Conservation (phyloP, 2,329 filamentous ascomycete genomes). For the Fusarium decemcellulare region DNA sequence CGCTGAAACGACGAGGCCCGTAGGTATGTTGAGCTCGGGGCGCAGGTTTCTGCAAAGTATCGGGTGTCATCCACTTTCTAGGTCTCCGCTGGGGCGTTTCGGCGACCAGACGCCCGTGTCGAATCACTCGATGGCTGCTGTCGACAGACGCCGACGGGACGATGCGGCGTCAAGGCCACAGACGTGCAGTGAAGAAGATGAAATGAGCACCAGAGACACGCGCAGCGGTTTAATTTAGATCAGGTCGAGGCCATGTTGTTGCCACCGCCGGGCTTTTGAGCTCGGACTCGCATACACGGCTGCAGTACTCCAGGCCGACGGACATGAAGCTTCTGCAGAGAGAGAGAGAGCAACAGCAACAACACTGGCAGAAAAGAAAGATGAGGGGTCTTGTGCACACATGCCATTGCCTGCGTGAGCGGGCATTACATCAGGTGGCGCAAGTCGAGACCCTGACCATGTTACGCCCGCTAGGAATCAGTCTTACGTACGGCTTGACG, state of each 20-base stretch:
- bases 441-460: constrained; percentile 26
- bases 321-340: too few relatives aligned
- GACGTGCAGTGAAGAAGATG: background rate
- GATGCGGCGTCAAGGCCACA: constrained; percentile 25
- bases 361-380: background rate
- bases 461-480: constrained; percentile 13
- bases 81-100: constrained; percentile 33
- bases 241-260: background rate
- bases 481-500: constrained; percentile 31
- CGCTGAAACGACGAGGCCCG: background rate
- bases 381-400: background rate
- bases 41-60: constrained; percentile 7
- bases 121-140: constrained; percentile 34
- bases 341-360: background rate
- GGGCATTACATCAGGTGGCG: constrained; percentile 46
- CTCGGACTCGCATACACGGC: background rate
- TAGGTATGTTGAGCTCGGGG: constrained; percentile 3
- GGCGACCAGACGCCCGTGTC: constrained; percentile 36
- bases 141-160: constrained; percentile 25
- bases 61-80: constrained; percentile 22
- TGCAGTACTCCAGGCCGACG: too few relatives aligned
- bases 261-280: constrained; percentile 4
- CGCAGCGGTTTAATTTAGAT: background rate
- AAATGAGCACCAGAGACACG: constrained; percentile 1
- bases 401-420: background rate